Base-by-base conservation (phyloP, 306 rosid species). In the Vigna radiata region DNA sequence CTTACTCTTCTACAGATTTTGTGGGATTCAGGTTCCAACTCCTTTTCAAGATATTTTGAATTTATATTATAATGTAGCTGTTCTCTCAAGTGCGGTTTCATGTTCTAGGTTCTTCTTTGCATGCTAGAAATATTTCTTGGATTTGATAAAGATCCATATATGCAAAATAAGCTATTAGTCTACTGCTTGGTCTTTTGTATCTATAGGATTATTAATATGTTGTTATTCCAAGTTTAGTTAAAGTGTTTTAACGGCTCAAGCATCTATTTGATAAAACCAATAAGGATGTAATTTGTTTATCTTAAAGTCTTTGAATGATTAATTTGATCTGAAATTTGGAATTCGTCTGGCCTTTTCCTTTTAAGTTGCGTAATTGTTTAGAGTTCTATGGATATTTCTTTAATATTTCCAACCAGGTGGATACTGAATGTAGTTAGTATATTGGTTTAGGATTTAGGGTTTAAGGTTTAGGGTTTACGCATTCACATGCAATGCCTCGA, bases 1-100 rank as follows among this genome's bases (percentile, higher is more conserved):
- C 96, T 68, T 95, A 95, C 79, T 90, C 96, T 60, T 90, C 98
- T 8, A 12, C 82, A 33, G 98, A 95, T 88, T 89, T 90, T 86
- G 78, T 75, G 8, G 98, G 97, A 83, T 95, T 92, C 97, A 95
- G 98, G 97, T 92, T 87, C 81, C 39, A 49, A 50, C 62, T 71
- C 66, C 43, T 79, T 64, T 17, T 13, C 41, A 77, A 49, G 62
- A 70, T 74, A 74, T 48, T 53, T 77, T 78, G 48, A 70, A 58
- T 66, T 73, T 70, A 11, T 54, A 48, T 44, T 59, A 75, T 64
- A 59, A 67, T 77, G n/a, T 78, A 71, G 73, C 25, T 66, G 55
- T 54, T 67, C 36, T 67, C 77, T 48, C 62, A 48, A 13, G 63
- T 33, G 41, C 47, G 14, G 44, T 69, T 75, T 53, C 23, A 52